These are phyloP conservation scores for Hemisphaericaspora xylanilytica DNA, from an alignment of 1,139 yeast species.

Conservation along the genomic window DNA sequence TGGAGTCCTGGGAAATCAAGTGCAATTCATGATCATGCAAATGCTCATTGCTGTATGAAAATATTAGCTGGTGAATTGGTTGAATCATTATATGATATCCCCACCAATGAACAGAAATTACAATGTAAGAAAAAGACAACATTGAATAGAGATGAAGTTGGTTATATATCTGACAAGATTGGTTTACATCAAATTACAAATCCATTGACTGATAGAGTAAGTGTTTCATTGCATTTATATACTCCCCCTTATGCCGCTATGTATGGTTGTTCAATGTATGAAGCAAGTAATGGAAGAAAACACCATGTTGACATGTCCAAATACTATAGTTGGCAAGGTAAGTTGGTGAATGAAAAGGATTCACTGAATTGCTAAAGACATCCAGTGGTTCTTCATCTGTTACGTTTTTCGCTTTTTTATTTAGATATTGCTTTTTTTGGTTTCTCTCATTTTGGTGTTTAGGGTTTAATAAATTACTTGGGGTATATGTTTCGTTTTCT, in stretches of 20 bases:
- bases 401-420: not conserved
- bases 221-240: slow-evolving; percentile 71
- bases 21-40: slow-evolving; percentile 74
- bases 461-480: not conserved
- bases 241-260: slow-evolving; percentile 77
- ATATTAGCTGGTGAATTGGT: slow-evolving; percentile 57
- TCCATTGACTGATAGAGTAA: slow-evolving; percentile 41
- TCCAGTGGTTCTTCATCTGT: not conserved
- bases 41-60: slow-evolving; percentile 71
- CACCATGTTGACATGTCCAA: slow-evolving; percentile 61
- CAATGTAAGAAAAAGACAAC: slow-evolving; percentile 31
- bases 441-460: not conserved
- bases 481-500: not conserved
- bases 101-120: slow-evolving; percentile 32
- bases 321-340: slow-evolving; percentile 64
- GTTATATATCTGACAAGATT: slow-evolving; percentile 64
- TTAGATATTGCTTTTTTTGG: not conserved
- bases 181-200: slow-evolving; percentile 69
- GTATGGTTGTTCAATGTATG: slow-evolving; percentile 65
- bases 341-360: slow-evolving; percentile 27
- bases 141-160: slow-evolving; percentile 48
- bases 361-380: slow-evolving; percentile 31
- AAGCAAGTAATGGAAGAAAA: slow-evolving; percentile 49
- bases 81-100: slow-evolving; percentile 60
- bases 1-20: slow-evolving; percentile 73